Conservation (phyloP, 2,329 filamentous ascomycete species). For the Talaromyces marneffei region DNA sequence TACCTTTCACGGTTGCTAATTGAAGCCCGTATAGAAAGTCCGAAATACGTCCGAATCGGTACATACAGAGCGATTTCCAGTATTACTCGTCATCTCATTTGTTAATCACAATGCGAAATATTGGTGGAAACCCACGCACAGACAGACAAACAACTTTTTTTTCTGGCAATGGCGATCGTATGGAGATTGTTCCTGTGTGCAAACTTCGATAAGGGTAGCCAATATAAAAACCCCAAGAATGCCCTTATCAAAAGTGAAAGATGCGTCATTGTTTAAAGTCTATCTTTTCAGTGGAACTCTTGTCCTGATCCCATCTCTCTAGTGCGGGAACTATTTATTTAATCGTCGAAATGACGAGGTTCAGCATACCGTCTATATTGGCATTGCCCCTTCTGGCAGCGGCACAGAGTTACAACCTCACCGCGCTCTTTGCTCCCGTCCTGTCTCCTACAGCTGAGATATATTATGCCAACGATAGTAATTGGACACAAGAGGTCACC, state of each 20-base stretch:
- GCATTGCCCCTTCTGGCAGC: slow-evolving; percentile 1
- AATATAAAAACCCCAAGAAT: background rate
- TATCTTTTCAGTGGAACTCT: background rate
- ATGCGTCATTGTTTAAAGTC: background rate
- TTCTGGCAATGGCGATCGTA: background rate
- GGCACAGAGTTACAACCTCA: background rate
- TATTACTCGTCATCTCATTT: background rate
- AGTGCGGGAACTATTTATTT: background rate
- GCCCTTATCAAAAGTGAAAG: too few species aligned
- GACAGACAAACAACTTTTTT: background rate
- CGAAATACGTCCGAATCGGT: background rate
- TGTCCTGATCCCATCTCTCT: background rate
- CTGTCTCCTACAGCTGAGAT: slow-evolving; percentile 6
- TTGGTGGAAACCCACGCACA: background rate
- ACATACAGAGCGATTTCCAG: background rate
- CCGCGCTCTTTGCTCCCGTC: background rate
- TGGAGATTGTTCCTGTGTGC: background rate
- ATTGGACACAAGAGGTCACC: slow-evolving; percentile 3
- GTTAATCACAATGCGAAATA: background rate
- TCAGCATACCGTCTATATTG: background rate
- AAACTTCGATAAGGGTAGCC: background rate
- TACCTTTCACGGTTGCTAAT: background rate
- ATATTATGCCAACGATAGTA: background rate
- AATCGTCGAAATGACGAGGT: background rate
- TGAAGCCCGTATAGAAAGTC: slow-evolving; percentile 2